Evolutionary conservation across 768 basidiomycete genomes (phyloP), one percentile per base, ranked within the genome.

Genomic region (Chalciporus sphaerocephalus): DNA sequence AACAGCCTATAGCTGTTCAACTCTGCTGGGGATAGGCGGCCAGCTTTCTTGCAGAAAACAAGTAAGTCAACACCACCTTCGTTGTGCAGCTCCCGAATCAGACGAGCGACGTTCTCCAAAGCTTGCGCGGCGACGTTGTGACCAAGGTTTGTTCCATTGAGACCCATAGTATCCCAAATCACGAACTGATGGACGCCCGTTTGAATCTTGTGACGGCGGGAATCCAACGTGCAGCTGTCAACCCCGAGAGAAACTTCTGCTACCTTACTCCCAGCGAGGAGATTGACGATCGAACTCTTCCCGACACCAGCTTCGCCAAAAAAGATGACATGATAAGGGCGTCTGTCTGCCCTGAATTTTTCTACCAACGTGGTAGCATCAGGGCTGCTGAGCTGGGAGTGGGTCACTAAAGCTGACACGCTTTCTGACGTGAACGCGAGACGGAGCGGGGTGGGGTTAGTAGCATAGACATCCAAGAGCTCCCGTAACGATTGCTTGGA

Each of bases 221-320:
- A 58, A 2, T 56, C 36, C 35, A 73, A 57, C 0, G 74, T 74
- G 49, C 64, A 70, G 8, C 69, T 62, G 0, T 44, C 21, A 8
- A 65, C 49, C 6, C 43, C 24, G 28, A 47, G 53, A 6, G 69
- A 69, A 9, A 61, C 52, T 0, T 24, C 8, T 2, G 70, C 70
- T 4, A 43, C 39, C 0, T 49, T 16, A 0, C 38, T 15, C 5
- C 60, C 64, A n/a, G 49, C 41, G 20, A 74, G 22, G 51, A 75
- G 65, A 50, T 74, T 74, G 47, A 74, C 50, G 35, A 74, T 46
- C 0, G 69, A 69, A 42, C 69, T 69, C 47, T 75, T 75, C 35
- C 68, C 67, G n/a, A 38, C 48, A 22, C 73, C 72, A 0, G 66
- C 52, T 37, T 72, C 70, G 6, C 73, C 73, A 34, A 74, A 74